A percentile compares a stretch with the other conserved stretches of the same genome.
Conservation (phyloP, 2,329 filamentous ascomycete genomes). For the Alternaria longipes region DNA sequence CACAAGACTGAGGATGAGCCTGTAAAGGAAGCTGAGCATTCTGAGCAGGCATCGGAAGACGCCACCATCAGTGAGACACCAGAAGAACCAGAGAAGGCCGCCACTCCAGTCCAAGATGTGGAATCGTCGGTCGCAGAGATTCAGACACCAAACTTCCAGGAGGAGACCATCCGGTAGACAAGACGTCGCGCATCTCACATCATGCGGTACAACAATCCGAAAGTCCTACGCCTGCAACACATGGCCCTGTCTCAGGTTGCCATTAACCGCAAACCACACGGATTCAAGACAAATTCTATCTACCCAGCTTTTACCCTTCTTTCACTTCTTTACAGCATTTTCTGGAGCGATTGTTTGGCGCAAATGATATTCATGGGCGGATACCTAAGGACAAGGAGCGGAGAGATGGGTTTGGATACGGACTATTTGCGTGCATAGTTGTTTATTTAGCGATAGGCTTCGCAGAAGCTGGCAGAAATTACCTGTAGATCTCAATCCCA, state of each 20-base stretch:
- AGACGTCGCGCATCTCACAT: not conserved
- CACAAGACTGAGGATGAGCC: constrained; percentile 22
- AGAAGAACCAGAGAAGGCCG: constrained; percentile 18
- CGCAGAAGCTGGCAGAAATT: constrained; percentile 14
- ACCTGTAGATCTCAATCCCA: constrained; percentile 30
- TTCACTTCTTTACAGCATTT: constrained; percentile 46
- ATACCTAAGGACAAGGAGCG: constrained; percentile 33
- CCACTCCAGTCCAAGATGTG: constrained; percentile 28
- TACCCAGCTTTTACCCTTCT: constrained; percentile 10
- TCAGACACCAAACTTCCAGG: constrained; percentile 35
- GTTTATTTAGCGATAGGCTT: constrained; percentile 17
- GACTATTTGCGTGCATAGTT: constrained; percentile 24
- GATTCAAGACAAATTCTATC: constrained; percentile 1
- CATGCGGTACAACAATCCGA: not conserved
- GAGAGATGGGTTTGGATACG: constrained; percentile 31
- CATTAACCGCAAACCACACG: not conserved
- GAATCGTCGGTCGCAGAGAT: constrained; percentile 35
- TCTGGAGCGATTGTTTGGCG: constrained; percentile 45
- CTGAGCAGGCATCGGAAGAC: constrained; percentile 14
- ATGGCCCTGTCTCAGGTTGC: not conserved
- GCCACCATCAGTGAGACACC: constrained; percentile 12
- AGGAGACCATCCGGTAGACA: constrained; percentile 35
- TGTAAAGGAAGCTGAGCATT: constrained; percentile 18
- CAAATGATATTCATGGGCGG: constrained; percentile 42
- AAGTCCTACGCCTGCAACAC: not conserved